Evolutionary conservation across 768 basidiomycete species (phyloP), one percentile per base, ranked within the genome.

Genomic region (Mycena olivaceomarginata): DNA sequence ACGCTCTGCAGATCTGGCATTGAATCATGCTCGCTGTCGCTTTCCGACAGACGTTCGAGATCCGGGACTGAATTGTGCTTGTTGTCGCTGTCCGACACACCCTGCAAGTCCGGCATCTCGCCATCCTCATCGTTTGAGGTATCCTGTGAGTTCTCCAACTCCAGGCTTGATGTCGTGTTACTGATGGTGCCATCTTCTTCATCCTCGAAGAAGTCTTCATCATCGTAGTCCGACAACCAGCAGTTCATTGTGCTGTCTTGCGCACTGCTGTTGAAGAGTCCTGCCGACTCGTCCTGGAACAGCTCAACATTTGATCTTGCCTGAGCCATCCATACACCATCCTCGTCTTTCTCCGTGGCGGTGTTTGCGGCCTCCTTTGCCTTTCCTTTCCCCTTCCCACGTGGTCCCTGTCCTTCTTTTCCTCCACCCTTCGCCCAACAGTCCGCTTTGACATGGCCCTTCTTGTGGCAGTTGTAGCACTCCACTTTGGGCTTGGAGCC

Each of bases 381-480:
- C 31, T 31, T 31, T 4, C 31, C 31, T 31, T 31, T 31, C 4
- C 31, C 31, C 31, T 31, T 31, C 31, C 31, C 3, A 31, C 31
- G 31, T 2, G 31, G 31, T 31, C 31, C 31, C 31, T 31, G 31
- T 31, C 31, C 31, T 31, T 31, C 31, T 31, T 31, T 31, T 31
- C 31, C 31, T 31, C 31, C 31, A 31, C 31, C 31, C 31, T 31
- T 31, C 3, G 2, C 31, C 31, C 31, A 31, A 31, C 31, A 31
- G 31, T 31, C 31, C 3, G 31, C 31, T 31, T 31, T 31, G 31
- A 31, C 31, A 31, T 31, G 31, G 31, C 31, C 31, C 31, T 31
- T 31, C 31, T 31, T 31, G 31, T 31, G 68, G 75, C 82, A 83
- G 67, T 82, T 82, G 60, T 59, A 76, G 63, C 82, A 82, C 64